Evolutionary conservation across 2,329 filamentous ascomycete species (phyloP).

Genomic region (Botryotinia narcissicola): DNA sequence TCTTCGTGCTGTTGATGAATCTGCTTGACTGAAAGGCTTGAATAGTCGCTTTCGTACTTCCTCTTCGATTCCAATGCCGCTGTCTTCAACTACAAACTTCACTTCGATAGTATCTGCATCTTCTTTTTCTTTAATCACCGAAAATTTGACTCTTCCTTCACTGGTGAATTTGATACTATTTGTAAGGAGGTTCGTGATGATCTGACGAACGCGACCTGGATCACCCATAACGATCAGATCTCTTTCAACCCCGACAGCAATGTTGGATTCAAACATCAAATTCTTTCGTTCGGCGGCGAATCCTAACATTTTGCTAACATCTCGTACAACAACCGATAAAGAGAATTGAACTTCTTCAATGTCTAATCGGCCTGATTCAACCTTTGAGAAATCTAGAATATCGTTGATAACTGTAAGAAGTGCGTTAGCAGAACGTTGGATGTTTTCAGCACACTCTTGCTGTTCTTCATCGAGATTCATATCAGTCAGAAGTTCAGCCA

Average conservation of each 20-base stretch:
- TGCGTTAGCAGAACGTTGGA: constrained; percentile 76
- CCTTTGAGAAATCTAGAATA: constrained; percentile 86
- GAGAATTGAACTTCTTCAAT: constrained; percentile 80
- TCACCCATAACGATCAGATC: constrained; percentile 83
- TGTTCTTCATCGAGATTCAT: constrained; percentile 68
- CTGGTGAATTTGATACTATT: constrained; percentile 76
- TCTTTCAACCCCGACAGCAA: constrained; percentile 53
- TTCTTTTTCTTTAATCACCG: constrained; percentile 62
- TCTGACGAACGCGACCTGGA: constrained; percentile 73
- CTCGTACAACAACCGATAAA: constrained; percentile 67
- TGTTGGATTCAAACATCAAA: constrained; percentile 66
- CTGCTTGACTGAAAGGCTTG: constrained; percentile 78
- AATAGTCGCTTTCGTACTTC: constrained; percentile 72
- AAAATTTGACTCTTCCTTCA: constrained; percentile 65
- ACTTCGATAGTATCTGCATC: constrained; percentile 63
- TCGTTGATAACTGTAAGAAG: constrained; percentile 87
- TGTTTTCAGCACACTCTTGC: constrained; percentile 72
- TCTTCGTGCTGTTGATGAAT: constrained; percentile 73
- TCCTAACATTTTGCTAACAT: constrained; percentile 83
- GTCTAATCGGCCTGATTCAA: constrained; percentile 73
- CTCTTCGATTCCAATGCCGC: constrained; percentile 78
- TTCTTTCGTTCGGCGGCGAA: constrained; percentile 82
- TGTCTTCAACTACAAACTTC: constrained; percentile 72
- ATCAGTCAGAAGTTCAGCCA: constrained; percentile 72
- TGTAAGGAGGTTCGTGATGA: constrained; percentile 75